Evolutionary conservation across 768 basidiomycete genomes (phyloP).

Genomic region (Serendipita sp.): DNA sequence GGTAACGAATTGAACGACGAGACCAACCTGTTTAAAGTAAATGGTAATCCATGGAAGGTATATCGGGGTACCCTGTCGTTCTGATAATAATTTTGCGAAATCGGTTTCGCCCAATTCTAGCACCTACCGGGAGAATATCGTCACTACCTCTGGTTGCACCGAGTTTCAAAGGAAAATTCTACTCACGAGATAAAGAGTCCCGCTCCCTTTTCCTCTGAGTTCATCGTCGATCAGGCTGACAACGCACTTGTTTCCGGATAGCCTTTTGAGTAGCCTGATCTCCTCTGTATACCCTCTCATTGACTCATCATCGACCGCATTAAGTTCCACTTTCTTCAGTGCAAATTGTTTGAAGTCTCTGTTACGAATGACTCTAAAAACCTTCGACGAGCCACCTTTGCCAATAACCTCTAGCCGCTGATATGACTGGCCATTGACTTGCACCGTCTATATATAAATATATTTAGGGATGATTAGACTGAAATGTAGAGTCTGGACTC

Average conservation of each 20-base stretch:
- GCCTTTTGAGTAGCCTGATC: constrained; percentile 78
- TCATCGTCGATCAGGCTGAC: constrained; percentile 87
- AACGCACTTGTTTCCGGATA: constrained; percentile 85
- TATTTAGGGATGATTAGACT: neutral
- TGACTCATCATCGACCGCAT: constrained; percentile 76
- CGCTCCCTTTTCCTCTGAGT: constrained; percentile 55
- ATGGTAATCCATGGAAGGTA: constrained; percentile 91
- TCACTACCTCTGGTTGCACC: too few species aligned
- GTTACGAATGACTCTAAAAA: constrained; percentile 74
- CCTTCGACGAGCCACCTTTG: constrained; percentile 88
- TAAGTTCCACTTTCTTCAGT: constrained; percentile 81
- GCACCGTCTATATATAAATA: neutral
- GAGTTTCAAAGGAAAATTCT: too few species aligned
- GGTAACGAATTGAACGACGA: neutral
- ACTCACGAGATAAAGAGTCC: constrained; percentile 46
- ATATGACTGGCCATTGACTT: constrained; percentile 70
- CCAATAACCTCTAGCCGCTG: constrained; percentile 79
- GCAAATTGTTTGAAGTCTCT: constrained; percentile 64
- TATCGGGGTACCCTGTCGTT: constrained; percentile 67
- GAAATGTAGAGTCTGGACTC: neutral
- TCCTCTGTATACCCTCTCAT: constrained; percentile 92
- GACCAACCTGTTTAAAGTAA: constrained; percentile 86
- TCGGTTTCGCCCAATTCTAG: constrained; percentile 98
- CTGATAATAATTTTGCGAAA: constrained; percentile 63
- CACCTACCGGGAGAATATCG: constrained; percentile 24